Evolutionary conservation across 352 stramenopile genomes (phyloP).

Genomic region (Pythium brachiatum): DNA sequence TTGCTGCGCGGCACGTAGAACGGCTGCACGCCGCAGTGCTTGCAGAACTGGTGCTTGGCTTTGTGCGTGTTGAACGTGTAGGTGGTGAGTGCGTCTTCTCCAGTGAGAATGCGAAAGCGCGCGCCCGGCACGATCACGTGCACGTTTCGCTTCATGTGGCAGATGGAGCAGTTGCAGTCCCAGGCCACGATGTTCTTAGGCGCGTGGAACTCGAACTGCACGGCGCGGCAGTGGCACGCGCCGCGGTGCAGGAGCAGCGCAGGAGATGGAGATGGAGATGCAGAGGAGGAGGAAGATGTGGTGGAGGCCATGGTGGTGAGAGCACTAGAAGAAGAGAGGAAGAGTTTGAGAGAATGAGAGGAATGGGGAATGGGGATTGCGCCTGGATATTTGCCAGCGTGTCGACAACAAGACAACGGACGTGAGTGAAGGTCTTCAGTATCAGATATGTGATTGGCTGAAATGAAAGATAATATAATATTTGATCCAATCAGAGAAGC

Average conservation of each 20-base stretch:
- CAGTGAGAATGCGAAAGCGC: slow-evolving; percentile 51
- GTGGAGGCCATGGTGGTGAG: no score
- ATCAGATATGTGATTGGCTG: neutral
- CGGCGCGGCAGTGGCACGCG: slow-evolving; percentile 65
- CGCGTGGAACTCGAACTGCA: slow-evolving; percentile 72
- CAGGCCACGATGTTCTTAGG: slow-evolving; percentile 49
- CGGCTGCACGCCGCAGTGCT: slow-evolving; percentile 64
- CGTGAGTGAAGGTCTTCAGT: slow-evolving; percentile 14
- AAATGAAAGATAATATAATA: neutral
- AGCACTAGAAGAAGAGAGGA: no score
- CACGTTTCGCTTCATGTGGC: slow-evolving; percentile 73
- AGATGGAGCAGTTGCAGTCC: slow-evolving; percentile 87
- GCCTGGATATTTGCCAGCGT: no score
- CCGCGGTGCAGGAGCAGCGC: slow-evolving; percentile 40
- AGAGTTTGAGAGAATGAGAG: no score
- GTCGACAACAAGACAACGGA: no score
- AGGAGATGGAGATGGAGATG: neutral
- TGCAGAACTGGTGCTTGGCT: slow-evolving; percentile 83
- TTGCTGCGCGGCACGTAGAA: slow-evolving; percentile 86
- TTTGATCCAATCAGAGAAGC: slow-evolving; percentile 10
- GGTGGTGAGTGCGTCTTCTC: slow-evolving; percentile 47
- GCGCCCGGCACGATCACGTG: slow-evolving; percentile 63
- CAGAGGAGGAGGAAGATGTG: neutral
- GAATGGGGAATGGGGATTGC: no score
- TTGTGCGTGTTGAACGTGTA: slow-evolving; percentile 85